Conservation (phyloP, 371 early-diverging fungal species). For the Rhizopus stolonifer region DNA sequence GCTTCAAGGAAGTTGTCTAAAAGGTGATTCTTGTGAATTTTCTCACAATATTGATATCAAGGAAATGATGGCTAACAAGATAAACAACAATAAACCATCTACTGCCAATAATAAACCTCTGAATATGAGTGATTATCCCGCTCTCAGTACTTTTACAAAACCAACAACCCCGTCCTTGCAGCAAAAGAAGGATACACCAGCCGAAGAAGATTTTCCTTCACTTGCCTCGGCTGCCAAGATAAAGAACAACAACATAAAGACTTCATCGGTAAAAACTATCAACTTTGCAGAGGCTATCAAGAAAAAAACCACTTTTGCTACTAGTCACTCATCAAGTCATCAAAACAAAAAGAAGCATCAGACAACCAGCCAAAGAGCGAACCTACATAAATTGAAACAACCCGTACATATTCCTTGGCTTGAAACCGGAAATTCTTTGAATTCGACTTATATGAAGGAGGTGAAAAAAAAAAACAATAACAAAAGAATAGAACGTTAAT, state of each 20-base stretch:
- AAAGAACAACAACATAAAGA: constrained; percentile 4
- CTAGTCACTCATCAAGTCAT: constrained; percentile 9
- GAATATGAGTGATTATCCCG: constrained; percentile 35
- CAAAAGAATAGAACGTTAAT: neutral
- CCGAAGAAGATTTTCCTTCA: constrained; percentile 40
- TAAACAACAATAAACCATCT: constrained; percentile 8
- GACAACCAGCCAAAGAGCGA: neutral
- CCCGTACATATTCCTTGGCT: constrained; percentile 59
- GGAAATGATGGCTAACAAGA: constrained; percentile 36
- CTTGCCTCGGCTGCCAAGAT: constrained; percentile 31
- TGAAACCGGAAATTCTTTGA: constrained; percentile 51
- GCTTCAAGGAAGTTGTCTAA: constrained; percentile 67
- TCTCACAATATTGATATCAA: constrained; percentile 52
- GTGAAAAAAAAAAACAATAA: constrained; percentile 16
- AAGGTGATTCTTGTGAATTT: constrained; percentile 72
- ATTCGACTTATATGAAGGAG: constrained; percentile 47
- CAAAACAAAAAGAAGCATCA: neutral
- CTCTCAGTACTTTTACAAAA: constrained; percentile 8
- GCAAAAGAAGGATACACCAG: neutral
- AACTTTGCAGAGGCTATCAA: constrained; percentile 42
- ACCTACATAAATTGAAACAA: constrained; percentile 24
- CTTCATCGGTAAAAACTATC: constrained; percentile 4
- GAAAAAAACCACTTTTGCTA: no score
- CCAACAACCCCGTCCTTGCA: neutral
- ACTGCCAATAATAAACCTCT: constrained; percentile 6